phyloP scores from a whole-genome alignment of 2,329 filamentous ascomycete species.

The Lachnellula hyalina region DNA sequence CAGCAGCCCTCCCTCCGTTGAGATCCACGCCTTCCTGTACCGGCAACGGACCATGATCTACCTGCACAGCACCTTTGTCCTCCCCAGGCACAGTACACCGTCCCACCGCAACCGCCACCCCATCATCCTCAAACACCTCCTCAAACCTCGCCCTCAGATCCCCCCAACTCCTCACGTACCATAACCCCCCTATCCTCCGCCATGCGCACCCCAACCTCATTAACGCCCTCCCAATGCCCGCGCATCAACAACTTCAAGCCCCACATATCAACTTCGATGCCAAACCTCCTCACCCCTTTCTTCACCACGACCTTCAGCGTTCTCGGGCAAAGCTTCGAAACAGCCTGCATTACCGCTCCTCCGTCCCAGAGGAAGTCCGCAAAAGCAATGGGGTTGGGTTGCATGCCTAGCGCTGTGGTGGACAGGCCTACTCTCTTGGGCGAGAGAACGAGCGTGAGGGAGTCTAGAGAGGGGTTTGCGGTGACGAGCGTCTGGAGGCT shows the following conservation, averaged over 20 bases:
- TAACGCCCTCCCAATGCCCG: slow-evolving; percentile 2
- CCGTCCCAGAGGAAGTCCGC: slow-evolving; percentile 21
- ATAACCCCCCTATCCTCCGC: not conserved
- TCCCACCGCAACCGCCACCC: slow-evolving; percentile 12
- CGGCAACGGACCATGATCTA: too few species aligned
- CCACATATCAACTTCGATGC: not conserved
- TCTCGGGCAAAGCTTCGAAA: slow-evolving; percentile 18
- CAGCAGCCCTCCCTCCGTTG: too few species aligned
- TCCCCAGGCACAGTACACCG: slow-evolving; percentile 5
- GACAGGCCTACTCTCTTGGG: slow-evolving; percentile 14
- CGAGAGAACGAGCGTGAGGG: slow-evolving; percentile 19
- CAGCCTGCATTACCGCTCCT: slow-evolving; percentile 17
- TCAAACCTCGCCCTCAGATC: slow-evolving; percentile 21
- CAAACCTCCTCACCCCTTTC: slow-evolving; percentile 5
- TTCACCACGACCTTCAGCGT: slow-evolving; percentile 24
- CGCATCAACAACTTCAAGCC: not conserved
- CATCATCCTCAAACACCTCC: slow-evolving; percentile 18
- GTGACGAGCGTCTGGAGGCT: slow-evolving; percentile 16
- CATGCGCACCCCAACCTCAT: slow-evolving; percentile 6
- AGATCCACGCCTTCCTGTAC: too few species aligned
- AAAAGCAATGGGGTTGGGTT: slow-evolving; percentile 18
- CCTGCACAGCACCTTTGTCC: not conserved
- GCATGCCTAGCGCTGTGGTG: slow-evolving; percentile 10
- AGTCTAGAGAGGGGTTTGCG: slow-evolving; percentile 13
- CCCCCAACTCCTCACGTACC: slow-evolving; percentile 12